A percentile compares a stretch with the other conserved stretches of the same genome.
Evolutionary conservation across 257 asterid species (phyloP).

Genomic region (Petrea volubilis): DNA sequence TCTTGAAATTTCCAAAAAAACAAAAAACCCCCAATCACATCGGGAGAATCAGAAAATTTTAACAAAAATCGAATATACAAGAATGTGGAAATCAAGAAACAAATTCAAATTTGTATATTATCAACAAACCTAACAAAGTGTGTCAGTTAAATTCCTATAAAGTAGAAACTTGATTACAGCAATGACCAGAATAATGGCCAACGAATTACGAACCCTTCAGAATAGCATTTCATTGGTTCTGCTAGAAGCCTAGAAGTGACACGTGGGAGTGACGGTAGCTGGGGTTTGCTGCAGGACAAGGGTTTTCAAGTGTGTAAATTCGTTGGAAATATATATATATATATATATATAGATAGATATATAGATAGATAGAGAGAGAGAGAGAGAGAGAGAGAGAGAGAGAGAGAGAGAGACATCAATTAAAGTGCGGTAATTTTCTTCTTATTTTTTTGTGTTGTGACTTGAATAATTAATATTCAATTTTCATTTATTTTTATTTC

Average conservation of each 20-base stretch:
- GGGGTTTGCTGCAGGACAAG: slow-evolving; percentile 21
- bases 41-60: background rate
- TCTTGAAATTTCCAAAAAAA: background rate
- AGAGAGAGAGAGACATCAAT: too few species aligned
- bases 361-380: too few species aligned
- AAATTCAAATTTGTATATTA: background rate
- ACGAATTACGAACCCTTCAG: slow-evolving; percentile 13
- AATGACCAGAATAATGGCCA: background rate
- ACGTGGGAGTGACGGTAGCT: slow-evolving; percentile 1
- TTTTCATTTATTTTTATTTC: too few species aligned
- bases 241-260: background rate
- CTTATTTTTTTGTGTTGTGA: too few species aligned
- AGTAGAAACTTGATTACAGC: background rate
- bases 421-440: too few species aligned
- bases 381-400: too few species aligned
- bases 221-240: slow-evolving; percentile 13
- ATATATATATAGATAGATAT: too few species aligned
- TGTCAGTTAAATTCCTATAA: background rate
- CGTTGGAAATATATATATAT: too few species aligned
- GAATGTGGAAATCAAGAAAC: background rate
- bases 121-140: background rate
- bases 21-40: slow-evolving; percentile 6
- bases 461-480: too few species aligned
- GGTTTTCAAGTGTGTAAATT: slow-evolving; percentile 17
- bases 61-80: background rate